Percentiles rank a stretch among this genome's conserved stretches.
These are phyloP conservation scores for Sicyos baderoa DNA, from an alignment of 306 rosid species.

Conservation along the genomic window DNA sequence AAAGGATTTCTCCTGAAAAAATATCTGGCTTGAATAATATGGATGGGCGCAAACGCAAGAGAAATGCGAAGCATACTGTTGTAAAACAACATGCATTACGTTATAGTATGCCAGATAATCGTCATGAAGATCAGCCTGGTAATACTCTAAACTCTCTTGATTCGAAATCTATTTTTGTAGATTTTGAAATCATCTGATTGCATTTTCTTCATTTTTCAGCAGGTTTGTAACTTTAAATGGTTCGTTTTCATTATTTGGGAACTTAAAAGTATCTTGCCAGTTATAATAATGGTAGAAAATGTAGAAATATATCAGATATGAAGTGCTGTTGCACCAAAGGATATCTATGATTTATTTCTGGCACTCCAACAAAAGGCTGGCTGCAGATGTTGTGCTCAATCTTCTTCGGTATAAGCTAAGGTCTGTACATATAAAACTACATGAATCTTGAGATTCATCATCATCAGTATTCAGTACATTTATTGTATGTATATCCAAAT, in stretches of 20 bases:
- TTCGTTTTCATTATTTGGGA: slow-evolving; percentile 15
- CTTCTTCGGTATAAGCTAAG: not conserved
- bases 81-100: slow-evolving; percentile 37
- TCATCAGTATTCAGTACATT: slow-evolving; percentile 15
- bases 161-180: not conserved
- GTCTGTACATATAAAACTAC: slow-evolving; percentile 17
- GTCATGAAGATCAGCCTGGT: not conserved
- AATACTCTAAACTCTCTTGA: not conserved
- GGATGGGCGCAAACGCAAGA: slow-evolving; percentile 49
- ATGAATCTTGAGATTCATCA: slow-evolving; percentile 21
- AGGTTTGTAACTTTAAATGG: slow-evolving; percentile 8
- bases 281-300: not conserved
- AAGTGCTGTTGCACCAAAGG: slow-evolving; percentile 8
- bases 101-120: slow-evolving; percentile 20
- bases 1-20: slow-evolving; percentile 28
- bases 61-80: slow-evolving; percentile 43
- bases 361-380: not conserved
- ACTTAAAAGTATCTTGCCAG: slow-evolving; percentile 12
- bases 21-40: slow-evolving; percentile 26
- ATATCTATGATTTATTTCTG: not conserved
- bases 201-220: slow-evolving; percentile 13
- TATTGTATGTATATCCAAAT: slow-evolving; percentile 21
- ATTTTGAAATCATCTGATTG: slow-evolving; percentile 4
- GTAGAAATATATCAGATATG: slow-evolving; percentile 15
- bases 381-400: not conserved